phyloP scores from a whole-genome alignment of 2,329 filamentous ascomycete species.

The Monilinia laxa region DNA sequence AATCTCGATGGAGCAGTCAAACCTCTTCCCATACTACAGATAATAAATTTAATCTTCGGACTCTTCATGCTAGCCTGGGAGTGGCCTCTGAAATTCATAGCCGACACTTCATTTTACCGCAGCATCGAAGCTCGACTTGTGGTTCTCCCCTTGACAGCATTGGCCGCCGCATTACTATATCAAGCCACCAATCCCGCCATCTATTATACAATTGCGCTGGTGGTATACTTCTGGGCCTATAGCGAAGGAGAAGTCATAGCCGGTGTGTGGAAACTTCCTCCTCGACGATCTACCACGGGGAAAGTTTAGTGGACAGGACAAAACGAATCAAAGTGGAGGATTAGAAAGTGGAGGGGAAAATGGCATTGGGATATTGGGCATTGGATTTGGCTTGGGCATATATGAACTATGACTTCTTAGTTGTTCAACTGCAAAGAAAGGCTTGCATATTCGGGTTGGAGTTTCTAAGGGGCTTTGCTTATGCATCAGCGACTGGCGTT shows the following conservation, averaged over 20 bases:
- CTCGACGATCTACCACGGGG: constrained; percentile 26
- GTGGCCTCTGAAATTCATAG: constrained; percentile 80
- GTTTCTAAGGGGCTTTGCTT: neutral
- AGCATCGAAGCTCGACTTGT: constrained; percentile 85
- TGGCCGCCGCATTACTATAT: constrained; percentile 78
- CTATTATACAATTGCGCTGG: constrained; percentile 85
- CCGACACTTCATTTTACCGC: constrained; percentile 75
- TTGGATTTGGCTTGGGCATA: constrained; percentile 4
- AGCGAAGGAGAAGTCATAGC: constrained; percentile 84
- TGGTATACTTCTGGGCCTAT: constrained; percentile 94
- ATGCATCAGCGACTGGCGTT: constrained; percentile 22
- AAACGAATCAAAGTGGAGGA: neutral
- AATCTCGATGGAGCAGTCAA: constrained; percentile 84
- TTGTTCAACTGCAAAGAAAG: constrained; percentile 8
- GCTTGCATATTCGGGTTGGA: constrained; percentile 1
- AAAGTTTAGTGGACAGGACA: constrained; percentile 33
- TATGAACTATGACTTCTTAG: constrained; percentile 6
- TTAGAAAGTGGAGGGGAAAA: neutral
- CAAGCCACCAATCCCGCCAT: constrained; percentile 89
- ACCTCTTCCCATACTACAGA: constrained; percentile 84
- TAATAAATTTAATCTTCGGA: constrained; percentile 82
- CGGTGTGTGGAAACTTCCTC: constrained; percentile 38
- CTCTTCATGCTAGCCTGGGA: constrained; percentile 80
- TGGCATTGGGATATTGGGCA: neutral
- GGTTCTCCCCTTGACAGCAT: constrained; percentile 73